Conservation (phyloP, 1,139 yeast genomes). For the Candida sp. region DNA sequence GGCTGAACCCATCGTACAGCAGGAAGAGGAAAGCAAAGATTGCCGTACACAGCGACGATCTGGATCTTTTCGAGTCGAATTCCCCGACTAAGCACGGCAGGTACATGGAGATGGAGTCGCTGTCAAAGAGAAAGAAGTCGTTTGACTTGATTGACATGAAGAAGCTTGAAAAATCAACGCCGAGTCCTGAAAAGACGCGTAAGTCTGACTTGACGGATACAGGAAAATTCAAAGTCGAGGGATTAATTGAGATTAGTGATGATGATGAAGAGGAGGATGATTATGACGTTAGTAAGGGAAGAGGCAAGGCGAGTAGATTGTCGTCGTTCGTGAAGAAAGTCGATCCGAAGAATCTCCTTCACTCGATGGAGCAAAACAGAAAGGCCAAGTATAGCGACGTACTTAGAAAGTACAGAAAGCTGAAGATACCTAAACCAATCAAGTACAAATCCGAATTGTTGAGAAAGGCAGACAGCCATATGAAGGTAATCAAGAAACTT, state of each 20-base stretch:
- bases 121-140: not conserved
- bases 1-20: not conserved
- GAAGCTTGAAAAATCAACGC: conserved; percentile 1
- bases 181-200: not conserved
- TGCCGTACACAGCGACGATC: not conserved
- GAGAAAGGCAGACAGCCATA: conserved; percentile 29
- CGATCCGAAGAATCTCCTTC: conserved; percentile 10
- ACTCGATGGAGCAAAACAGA: conserved; percentile 16
- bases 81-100: not conserved
- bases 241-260: conserved; percentile 13
- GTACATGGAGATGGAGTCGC: not conserved
- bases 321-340: not conserved
- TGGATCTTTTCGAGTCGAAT: not conserved
- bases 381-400: conserved; percentile 18
- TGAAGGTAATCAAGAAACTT: conserved; percentile 41
- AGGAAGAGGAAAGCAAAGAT: not conserved
- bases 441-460: conserved; percentile 26
- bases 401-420: conserved; percentile 22
- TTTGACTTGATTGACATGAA: conserved; percentile 8
- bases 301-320: not conserved
- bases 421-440: conserved; percentile 30
- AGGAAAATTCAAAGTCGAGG: conserved; percentile 8
- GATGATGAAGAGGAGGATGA: conserved; percentile 18
- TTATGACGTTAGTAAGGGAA: conserved; percentile 6
- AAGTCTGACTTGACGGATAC: not conserved